Base-by-base conservation (phyloP, 1,139 yeast species). In the Ashbya aceris region DNA sequence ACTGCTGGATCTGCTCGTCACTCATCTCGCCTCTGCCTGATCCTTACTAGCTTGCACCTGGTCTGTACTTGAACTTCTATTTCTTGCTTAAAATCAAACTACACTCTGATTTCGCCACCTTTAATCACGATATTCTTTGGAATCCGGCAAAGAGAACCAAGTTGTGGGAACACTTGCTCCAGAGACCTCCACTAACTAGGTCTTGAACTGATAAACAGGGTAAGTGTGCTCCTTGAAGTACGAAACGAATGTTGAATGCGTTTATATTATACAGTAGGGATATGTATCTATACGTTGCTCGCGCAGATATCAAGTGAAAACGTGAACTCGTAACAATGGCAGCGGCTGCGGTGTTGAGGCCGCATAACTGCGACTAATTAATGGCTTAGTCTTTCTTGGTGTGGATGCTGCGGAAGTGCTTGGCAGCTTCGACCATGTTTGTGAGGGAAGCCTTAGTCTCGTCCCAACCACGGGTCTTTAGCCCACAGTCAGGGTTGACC, bases 401-500 rank as follows among this genome's bases (percentile, higher is more conserved):
- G 58, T 65, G 67, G 65, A 73, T 67, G 61, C 67, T 87, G 74
- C 97, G 87, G 91, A 75, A 87, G 72, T 76, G 77, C 78, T 89
- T 87, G 65, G 98, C 97, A 66, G 98, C 97, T 58, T 83, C 89
- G 68, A 91, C 98, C 98, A 91, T 91, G 75, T 91, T 85, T 68
- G 93, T 83, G 72, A 91, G 83, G 53, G 89, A 81, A 61, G 77
- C 77, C 72, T 78, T 74, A 61, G 86, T 83, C 76, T 85, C 95
- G 55, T 82, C 82, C 95, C 95, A 84, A 57, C 89, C 91, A 77
- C 95, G 83, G 67, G 95, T 85, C 83, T 89, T 89, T 71, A 89
- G 79, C 80, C 98, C 98, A 82, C 98, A 91, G 76, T 91, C 98
- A 65, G 98, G 98, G 93, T 91, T 91, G 65, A 91, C 93, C 97